Evolutionary conservation across 352 stramenopile species (phyloP).

Genomic region (Thraustochytrium sp.): DNA sequence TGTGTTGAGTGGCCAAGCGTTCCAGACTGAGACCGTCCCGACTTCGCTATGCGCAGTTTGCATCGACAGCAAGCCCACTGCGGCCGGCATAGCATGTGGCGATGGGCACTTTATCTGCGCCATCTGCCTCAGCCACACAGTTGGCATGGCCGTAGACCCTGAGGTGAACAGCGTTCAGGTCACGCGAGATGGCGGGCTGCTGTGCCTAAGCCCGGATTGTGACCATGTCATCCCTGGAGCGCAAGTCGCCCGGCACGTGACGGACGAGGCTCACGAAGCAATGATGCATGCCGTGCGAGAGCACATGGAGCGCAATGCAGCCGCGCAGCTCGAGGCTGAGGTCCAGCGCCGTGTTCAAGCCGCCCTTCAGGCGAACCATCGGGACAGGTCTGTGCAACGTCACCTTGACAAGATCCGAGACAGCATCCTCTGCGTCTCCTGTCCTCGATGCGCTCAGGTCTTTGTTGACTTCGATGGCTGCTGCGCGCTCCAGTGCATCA

Average conservation of each 20-base stretch:
- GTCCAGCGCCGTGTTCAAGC: neutral
- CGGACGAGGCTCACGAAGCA: neutral
- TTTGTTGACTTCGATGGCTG: slow-evolving; percentile 47
- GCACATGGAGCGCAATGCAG: neutral
- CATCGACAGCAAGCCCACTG: neutral
- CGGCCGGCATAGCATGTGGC: neutral
- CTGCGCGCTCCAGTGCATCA: slow-evolving; percentile 37
- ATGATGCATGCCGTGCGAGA: neutral
- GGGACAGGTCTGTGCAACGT: neutral
- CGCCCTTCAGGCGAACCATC: neutral
- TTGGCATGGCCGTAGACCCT: neutral
- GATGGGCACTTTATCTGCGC: neutral
- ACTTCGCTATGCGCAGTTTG: neutral
- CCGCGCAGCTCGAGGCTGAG: neutral
- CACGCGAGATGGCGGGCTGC: neutral
- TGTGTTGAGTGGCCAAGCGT: neutral
- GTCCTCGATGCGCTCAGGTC: slow-evolving; percentile 4
- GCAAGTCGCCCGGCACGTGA: neutral
- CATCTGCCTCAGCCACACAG: neutral
- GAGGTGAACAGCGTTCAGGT: neutral
- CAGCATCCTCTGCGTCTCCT: slow-evolving; percentile 28
- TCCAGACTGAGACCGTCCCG: neutral
- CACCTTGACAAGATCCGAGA: neutral
- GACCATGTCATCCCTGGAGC: neutral
- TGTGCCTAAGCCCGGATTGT: neutral